Conservation (phyloP, 2,329 filamentous ascomycete species). For the Ophiosphaerella korrae region DNA sequence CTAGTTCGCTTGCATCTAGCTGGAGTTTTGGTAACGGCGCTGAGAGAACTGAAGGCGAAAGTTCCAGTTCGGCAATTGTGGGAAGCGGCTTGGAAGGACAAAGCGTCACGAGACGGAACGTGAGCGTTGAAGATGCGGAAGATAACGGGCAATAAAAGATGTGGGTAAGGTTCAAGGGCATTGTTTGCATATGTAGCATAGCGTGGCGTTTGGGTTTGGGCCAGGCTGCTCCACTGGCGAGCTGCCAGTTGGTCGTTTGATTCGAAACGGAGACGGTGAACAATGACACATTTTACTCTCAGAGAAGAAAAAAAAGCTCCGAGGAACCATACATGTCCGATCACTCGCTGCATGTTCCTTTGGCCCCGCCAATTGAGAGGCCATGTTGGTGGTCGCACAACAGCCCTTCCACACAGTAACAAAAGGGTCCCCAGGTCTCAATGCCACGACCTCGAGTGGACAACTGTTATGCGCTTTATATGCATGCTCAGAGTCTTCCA, state of each 20-base stretch:
- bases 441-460: constrained; percentile 13
- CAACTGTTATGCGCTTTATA: constrained; percentile 18
- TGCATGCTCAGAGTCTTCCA: constrained; percentile 24
- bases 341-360: too few relatives aligned
- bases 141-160: constrained; percentile 29
- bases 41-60: constrained; percentile 31
- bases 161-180: neutral
- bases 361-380: too few relatives aligned
- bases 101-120: constrained; percentile 29
- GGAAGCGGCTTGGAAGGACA: constrained; percentile 28
- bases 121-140: constrained; percentile 41
- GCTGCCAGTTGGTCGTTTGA: too few relatives aligned
- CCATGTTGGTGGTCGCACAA: too few relatives aligned
- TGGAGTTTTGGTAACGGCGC: constrained; percentile 43
- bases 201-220: constrained; percentile 41
- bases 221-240: neutral
- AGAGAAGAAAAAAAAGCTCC: too few relatives aligned
- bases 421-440: constrained; percentile 13
- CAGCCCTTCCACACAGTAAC: constrained; percentile 7
- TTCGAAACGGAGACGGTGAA: too few relatives aligned
- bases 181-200: constrained; percentile 36
- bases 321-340: too few relatives aligned
- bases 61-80: constrained; percentile 37
- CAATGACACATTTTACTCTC: too few relatives aligned
- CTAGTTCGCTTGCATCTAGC: constrained; percentile 41